phyloP scores from a whole-genome alignment of 2,329 filamentous ascomycete genomes.

The Chaetomiaceae sp. region DNA sequence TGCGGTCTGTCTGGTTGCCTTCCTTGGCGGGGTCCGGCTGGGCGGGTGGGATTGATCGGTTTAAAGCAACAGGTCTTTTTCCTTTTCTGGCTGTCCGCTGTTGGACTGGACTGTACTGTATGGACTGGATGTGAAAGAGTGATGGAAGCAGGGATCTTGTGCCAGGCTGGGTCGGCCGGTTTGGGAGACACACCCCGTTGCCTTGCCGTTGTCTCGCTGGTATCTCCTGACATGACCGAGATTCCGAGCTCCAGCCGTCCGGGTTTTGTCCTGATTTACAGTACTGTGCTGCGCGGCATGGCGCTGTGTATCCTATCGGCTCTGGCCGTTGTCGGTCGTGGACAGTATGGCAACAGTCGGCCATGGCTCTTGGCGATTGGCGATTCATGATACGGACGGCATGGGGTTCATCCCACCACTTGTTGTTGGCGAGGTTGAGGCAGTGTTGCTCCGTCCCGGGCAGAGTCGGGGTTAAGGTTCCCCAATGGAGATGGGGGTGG shows the following conservation, averaged over 20 bases:
- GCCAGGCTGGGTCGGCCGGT: slow-evolving; percentile 4
- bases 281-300: background rate
- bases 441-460: too few species aligned
- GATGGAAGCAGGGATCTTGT: slow-evolving; percentile 10
- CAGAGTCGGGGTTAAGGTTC: background rate
- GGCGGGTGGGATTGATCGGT: background rate
- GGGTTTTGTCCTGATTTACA: background rate
- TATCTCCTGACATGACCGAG: background rate
- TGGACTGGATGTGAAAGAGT: too few species aligned
- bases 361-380: background rate
- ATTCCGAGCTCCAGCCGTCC: background rate
- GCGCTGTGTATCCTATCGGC: background rate
- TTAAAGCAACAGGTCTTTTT: background rate
- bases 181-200: background rate
- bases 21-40: background rate
- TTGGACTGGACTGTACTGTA: too few species aligned
- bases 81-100: background rate
- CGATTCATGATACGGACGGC: too few species aligned
- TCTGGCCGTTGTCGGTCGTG: background rate
- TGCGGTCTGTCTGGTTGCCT: background rate
- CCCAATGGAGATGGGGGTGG: background rate
- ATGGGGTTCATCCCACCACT: too few species aligned
- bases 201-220: background rate
- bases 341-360: slow-evolving; percentile 5
- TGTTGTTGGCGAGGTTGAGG: too few species aligned